phyloP scores from a whole-genome alignment of 352 stramenopile genomes.

The Peronospora belbahrii region DNA sequence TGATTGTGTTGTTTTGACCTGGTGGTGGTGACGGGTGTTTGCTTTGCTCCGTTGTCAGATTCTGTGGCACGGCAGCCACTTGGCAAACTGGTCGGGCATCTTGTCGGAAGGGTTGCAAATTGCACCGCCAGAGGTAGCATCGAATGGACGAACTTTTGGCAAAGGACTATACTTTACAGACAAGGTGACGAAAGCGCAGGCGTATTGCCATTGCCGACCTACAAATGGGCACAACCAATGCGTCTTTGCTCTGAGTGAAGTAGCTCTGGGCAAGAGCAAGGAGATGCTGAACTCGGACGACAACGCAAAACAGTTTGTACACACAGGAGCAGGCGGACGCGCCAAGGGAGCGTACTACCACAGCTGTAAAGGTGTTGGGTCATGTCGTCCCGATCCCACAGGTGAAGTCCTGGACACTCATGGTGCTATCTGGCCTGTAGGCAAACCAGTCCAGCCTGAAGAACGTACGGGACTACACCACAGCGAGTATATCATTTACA shows the following conservation, averaged over 20 bases:
- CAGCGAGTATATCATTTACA: slow-evolving; percentile 86
- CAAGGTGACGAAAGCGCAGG: slow-evolving; percentile 67
- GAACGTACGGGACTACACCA: slow-evolving; percentile 53
- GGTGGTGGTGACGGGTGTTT: slow-evolving; percentile 17
- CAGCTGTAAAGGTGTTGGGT: slow-evolving; percentile 64
- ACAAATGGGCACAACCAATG: slow-evolving; percentile 38
- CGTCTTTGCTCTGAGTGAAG: slow-evolving; percentile 55
- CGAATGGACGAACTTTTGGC: slow-evolving; percentile 71
- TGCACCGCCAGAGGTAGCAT: slow-evolving; percentile 62
- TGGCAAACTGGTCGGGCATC: slow-evolving; percentile 82
- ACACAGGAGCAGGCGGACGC: slow-evolving; percentile 32
- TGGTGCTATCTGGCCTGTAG: slow-evolving; percentile 58
- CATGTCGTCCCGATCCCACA: slow-evolving; percentile 40
- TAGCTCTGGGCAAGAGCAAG: slow-evolving; percentile 65
- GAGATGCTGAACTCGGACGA: slow-evolving; percentile 45
- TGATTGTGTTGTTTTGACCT: slow-evolving; percentile 2
- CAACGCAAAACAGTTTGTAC: slow-evolving; percentile 41
- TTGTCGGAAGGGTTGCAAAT: slow-evolving; percentile 74
- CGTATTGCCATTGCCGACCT: slow-evolving; percentile 51
- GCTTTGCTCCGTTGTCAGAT: slow-evolving; percentile 38
- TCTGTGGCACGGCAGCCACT: slow-evolving; percentile 81
- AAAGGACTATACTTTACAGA: slow-evolving; percentile 87
- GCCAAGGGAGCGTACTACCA: slow-evolving; percentile 33
- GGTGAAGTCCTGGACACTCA: slow-evolving; percentile 49
- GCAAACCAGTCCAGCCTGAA: slow-evolving; percentile 43